A percentile compares a stretch with the other conserved stretches of the same genome.
Conservation (phyloP, 2,329 filamentous ascomycete species). For the Colletotrichum trifolii region DNA sequence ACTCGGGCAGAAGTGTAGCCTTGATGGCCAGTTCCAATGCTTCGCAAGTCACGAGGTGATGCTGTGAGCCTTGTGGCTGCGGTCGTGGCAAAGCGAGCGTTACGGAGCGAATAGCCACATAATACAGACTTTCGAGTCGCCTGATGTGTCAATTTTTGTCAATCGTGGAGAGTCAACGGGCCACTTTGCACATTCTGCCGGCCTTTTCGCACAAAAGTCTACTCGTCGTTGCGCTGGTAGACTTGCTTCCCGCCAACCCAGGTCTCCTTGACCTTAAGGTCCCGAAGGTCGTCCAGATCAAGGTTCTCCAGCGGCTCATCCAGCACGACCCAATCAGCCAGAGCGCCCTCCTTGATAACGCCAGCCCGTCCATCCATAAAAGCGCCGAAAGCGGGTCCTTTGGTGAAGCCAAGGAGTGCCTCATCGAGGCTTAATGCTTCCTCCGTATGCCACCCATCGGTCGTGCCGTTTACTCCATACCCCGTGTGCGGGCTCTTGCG, state of each 20-base stretch:
- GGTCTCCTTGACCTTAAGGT: constrained; percentile 70
- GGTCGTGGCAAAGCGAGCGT: no score
- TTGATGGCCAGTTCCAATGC: no score
- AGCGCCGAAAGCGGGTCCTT: constrained; percentile 32
- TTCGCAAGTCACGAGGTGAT: no score
- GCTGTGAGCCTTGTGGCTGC: no score
- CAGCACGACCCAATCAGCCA: constrained; percentile 78
- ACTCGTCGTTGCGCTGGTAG: constrained; percentile 44
- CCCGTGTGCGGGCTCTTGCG: constrained; percentile 69
- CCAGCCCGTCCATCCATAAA: constrained; percentile 70
- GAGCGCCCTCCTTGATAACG: constrained; percentile 67
- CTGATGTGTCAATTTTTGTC: no score
- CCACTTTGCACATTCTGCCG: no score
- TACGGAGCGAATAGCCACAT: no score
- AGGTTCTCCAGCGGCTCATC: constrained; percentile 65
- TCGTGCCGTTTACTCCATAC: constrained; percentile 57
- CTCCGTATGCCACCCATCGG: constrained; percentile 67
- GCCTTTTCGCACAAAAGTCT: neutral
- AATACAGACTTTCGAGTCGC: no score
- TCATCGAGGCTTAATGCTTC: constrained; percentile 69
- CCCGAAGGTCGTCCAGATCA: constrained; percentile 63
- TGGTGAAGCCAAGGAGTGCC: constrained; percentile 56
- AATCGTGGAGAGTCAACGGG: no score
- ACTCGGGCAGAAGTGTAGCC: no score
- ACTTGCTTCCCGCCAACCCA: constrained; percentile 72